Percentiles rank a stretch among this genome's conserved stretches.
Evolutionary conservation across 495 filamentous ascomycete species (phyloP).

Genomic region (Diplogelasinospora grovesii): DNA sequence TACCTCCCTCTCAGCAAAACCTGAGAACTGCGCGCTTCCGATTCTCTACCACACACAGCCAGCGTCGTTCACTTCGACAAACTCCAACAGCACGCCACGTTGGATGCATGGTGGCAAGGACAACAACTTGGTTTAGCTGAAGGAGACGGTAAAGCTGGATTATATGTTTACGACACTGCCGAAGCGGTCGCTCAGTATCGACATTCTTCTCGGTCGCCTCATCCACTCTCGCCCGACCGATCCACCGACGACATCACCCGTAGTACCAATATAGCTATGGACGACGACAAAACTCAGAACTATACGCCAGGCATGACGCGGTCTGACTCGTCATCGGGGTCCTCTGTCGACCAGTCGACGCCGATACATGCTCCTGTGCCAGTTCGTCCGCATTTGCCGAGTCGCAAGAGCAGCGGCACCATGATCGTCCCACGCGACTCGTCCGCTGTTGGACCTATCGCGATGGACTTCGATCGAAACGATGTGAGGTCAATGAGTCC

Average conservation of each 20-base stretch:
- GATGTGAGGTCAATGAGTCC: slow-evolving; percentile 95
- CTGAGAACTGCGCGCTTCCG: not conserved
- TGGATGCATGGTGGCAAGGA: slow-evolving; percentile 18
- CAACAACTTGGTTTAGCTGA: slow-evolving; percentile 7
- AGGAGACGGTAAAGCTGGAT: slow-evolving; percentile 10
- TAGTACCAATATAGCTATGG: slow-evolving; percentile 13
- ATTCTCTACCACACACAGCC: not conserved
- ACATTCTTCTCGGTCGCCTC: not conserved
- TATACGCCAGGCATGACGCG: slow-evolving; percentile 16
- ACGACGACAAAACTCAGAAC: slow-evolving; percentile 18
- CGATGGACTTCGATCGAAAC: slow-evolving; percentile 63
- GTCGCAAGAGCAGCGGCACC: slow-evolving; percentile 69
- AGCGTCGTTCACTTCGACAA: too few species aligned
- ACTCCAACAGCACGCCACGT: slow-evolving; percentile 7
- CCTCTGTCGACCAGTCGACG: slow-evolving; percentile 30
- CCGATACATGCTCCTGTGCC: slow-evolving; percentile 37
- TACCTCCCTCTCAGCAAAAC: not conserved
- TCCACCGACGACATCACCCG: not conserved
- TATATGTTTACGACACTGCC: slow-evolving; percentile 3
- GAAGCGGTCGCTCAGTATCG: too few species aligned
- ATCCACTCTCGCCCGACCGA: not conserved
- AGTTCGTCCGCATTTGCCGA: slow-evolving; percentile 46
- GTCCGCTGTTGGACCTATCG: slow-evolving; percentile 57
- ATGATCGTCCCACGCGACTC: slow-evolving; percentile 74
- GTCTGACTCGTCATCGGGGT: slow-evolving; percentile 34